A percentile compares a stretch with the other conserved stretches of the same genome.
Conservation (phyloP, 2,329 filamentous ascomycete genomes). For the Beauveria australis region DNA sequence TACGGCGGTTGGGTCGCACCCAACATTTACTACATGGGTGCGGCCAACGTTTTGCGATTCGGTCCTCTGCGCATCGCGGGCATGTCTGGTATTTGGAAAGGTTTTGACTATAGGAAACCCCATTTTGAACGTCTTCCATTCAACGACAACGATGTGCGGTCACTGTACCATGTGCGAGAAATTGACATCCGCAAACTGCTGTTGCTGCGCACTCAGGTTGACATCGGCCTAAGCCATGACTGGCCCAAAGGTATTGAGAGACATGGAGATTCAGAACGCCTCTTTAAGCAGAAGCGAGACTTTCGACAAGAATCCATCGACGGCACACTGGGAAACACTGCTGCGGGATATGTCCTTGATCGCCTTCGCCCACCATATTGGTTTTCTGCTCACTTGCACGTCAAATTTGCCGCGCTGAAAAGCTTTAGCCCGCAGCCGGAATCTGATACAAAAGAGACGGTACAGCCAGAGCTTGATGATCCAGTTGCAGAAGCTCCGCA, state of each 20-base stretch:
- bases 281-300: constrained; percentile 67
- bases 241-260: constrained; percentile 84
- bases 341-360: constrained; percentile 73
- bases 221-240: constrained; percentile 88
- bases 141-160: constrained; percentile 63
- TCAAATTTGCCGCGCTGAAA: constrained; percentile 70
- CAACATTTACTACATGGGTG: constrained; percentile 95
- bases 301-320: constrained; percentile 69
- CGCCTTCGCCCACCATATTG: constrained; percentile 74
- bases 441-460: not conserved
- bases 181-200: constrained; percentile 85
- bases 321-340: constrained; percentile 69
- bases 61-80: constrained; percentile 83
- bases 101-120: constrained; percentile 72
- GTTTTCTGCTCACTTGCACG: constrained; percentile 91
- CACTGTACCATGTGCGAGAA: constrained; percentile 84
- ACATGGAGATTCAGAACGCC: constrained; percentile 57
- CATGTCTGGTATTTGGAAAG: constrained; percentile 92
- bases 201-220: constrained; percentile 76
- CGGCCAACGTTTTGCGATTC: constrained; percentile 77
- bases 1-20: constrained; percentile 96
- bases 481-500: constrained; percentile 1
- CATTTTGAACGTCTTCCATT: constrained; percentile 87
- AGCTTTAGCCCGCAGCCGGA: constrained; percentile 36
- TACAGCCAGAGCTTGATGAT: not conserved